Evolutionary conservation across 1,284 basidiomycete genomes (phyloP), one percentile per base, ranked within the genome.

Genomic region (Ustilago hordei): DNA sequence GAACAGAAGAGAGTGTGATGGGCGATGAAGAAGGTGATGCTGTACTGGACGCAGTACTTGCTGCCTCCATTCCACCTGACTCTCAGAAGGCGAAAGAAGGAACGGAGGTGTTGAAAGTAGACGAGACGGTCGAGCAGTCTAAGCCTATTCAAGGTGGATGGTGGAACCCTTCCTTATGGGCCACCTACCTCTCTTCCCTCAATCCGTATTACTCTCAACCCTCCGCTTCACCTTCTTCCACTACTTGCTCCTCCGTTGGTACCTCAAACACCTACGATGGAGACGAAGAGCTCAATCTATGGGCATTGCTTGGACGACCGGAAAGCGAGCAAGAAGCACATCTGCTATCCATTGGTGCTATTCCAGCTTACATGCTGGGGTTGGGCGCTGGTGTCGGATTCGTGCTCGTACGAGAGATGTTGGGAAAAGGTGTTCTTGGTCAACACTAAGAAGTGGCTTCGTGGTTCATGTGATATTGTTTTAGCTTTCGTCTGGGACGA

Each of bases 351-450:
- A 57, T 81, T 9, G 79, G 79, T 19, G 79, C 79, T 11, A 79
- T 81, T 36, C 79, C 79, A 4, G 73, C 79, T 4, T 81, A 81
- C 70, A 79, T 79, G 77, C 56, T 81, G 3, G 79, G 79, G 0
- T 28, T 81, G 2, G 72, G 77, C 5, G 79, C 78, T 2, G 79
- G 79, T 0, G 60, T 81, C 12, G 79, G 79, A 19, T 81, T 81
- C 36, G 78, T 81, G 0, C 60, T 81, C 13, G 71, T 81, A 9
- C 28, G 61, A 8, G 77, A 81, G 41, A 78, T 81, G 3, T 19
- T 74, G 1, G 65, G 41, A 35, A 74, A 61, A 55, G 19, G 34
- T 8, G 4, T 47, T 8, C 15, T 50, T 19, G 48, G 48, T 50
- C 48, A 28, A 31, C 23, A 50, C n/a, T 50, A 19, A 32, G 31